Percentiles rank a stretch among this genome's conserved stretches.
Evolutionary conservation across 2,329 filamentous ascomycete genomes (phyloP).

Genomic region (Daldinia eschscholtzii): DNA sequence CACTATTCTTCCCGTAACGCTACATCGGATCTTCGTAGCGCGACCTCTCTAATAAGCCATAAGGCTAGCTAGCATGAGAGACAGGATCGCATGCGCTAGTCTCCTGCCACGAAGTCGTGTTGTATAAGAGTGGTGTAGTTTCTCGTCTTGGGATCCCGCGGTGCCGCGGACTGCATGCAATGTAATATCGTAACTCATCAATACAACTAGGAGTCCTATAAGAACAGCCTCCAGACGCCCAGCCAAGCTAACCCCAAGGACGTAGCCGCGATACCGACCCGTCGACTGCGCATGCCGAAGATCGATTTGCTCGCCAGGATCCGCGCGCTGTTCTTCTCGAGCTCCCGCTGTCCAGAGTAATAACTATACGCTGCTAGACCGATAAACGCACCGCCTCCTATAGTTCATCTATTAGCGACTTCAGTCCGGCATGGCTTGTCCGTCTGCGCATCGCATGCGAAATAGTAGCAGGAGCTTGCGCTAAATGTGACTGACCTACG

Average conservation of each 20-base stretch:
- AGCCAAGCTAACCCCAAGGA: constrained; percentile 76
- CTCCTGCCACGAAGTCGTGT: constrained; percentile 1
- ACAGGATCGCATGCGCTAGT: not conserved
- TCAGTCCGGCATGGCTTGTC: too few species aligned
- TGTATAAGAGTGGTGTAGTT: constrained; percentile 27
- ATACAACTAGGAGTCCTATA: constrained; percentile 55
- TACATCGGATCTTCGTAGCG: not conserved
- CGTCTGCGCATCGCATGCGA: not conserved
- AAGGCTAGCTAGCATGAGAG: not conserved
- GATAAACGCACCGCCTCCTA: constrained; percentile 81
- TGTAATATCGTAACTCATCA: not conserved
- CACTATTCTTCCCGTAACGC: not conserved
- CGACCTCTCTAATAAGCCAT: not conserved
- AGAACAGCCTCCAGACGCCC: constrained; percentile 76
- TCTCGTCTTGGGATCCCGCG: constrained; percentile 2
- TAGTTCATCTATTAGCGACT: constrained; percentile 17
- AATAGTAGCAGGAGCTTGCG: not conserved
- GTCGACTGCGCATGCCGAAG: constrained; percentile 79
- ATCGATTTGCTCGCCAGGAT: constrained; percentile 77
- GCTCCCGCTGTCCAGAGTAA: constrained; percentile 77
- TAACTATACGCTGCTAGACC: constrained; percentile 84
- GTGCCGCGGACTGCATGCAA: not conserved
- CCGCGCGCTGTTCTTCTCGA: constrained; percentile 72
- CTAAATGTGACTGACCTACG: constrained; percentile 67
- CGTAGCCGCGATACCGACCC: constrained; percentile 74